Conservation (phyloP, 352 stramenopile genomes). For the Pythium brachiatum region DNA sequence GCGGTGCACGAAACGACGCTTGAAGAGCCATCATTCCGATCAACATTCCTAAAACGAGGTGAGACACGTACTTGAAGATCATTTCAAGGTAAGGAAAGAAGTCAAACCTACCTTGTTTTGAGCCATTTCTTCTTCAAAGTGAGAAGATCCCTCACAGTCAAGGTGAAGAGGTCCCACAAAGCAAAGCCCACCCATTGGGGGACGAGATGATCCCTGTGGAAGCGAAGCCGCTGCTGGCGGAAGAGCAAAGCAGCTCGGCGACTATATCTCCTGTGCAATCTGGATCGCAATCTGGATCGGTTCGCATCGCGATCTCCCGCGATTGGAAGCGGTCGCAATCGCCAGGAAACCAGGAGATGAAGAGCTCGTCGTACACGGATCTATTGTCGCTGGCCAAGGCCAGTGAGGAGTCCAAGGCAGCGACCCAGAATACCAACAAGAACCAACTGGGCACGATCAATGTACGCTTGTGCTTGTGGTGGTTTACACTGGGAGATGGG, state of each 20-base stretch:
- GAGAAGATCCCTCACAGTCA: background rate
- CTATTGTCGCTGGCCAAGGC: constrained; percentile 32
- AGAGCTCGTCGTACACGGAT: constrained; percentile 40
- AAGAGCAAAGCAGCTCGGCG: constrained; percentile 25
- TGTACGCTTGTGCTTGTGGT: constrained; percentile 13
- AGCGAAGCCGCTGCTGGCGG: constrained; percentile 37
- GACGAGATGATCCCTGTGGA: constrained; percentile 32
- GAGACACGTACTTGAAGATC: background rate
- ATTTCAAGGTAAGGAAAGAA: background rate
- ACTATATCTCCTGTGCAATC: background rate
- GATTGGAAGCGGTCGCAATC: constrained; percentile 6
- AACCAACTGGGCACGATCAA: constrained; percentile 46
- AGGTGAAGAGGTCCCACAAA: background rate
- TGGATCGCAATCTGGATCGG: background rate
- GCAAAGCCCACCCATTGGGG: too few species aligned
- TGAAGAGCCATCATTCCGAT: constrained; percentile 24
- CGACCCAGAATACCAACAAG: constrained; percentile 8
- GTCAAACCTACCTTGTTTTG: background rate
- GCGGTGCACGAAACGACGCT: constrained; percentile 11
- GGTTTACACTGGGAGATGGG: background rate
- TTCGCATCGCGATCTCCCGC: constrained; percentile 16
- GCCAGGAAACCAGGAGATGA: background rate
- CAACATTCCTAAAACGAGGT: constrained; percentile 3
- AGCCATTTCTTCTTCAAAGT: constrained; percentile 19
- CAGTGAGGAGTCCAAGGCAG: background rate